Percentiles rank a stretch among this genome's conserved stretches.
phyloP scores from a whole-genome alignment of 2,329 filamentous ascomycete species.

The Alternaria brassicicola region DNA sequence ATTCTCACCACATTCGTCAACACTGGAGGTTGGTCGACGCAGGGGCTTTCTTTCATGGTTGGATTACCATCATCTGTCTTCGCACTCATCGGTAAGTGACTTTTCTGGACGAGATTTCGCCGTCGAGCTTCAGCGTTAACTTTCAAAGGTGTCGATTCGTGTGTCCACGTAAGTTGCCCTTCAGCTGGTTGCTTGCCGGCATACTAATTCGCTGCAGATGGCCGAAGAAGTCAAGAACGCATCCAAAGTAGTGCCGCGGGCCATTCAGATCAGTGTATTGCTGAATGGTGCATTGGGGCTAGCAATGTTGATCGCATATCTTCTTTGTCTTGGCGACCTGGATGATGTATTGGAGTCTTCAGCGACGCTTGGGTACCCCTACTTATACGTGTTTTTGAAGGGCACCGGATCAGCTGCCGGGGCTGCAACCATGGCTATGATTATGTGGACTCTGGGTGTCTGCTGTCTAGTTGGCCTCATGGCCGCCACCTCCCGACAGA shows the following conservation, averaged over 20 bases:
- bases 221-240: slow-evolving; percentile 35
- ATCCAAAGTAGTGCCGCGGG: slow-evolving; percentile 31
- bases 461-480: slow-evolving; percentile 14
- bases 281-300: slow-evolving; percentile 41
- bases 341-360: slow-evolving; percentile 15
- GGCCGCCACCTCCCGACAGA: slow-evolving; percentile 21
- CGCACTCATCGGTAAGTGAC: background rate
- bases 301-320: slow-evolving; percentile 43
- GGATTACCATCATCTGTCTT: slow-evolving; percentile 7
- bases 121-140: background rate
- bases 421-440: slow-evolving; percentile 6
- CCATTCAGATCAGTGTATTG: slow-evolving; percentile 41
- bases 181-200: too few relatives aligned
- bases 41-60: slow-evolving; percentile 8
- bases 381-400: slow-evolving; percentile 5
- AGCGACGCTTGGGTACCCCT: background rate
- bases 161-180: slow-evolving; percentile 2
- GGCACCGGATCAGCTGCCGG: slow-evolving; percentile 10
- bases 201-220: slow-evolving; percentile 1
- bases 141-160: slow-evolving; percentile 1
- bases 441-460: slow-evolving; percentile 12
- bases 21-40: slow-evolving; percentile 42
- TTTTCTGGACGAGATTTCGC: background rate
- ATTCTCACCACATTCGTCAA: slow-evolving; percentile 53
- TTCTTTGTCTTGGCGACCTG: slow-evolving; percentile 32